Evolutionary conservation across 345 rosid genomes (phyloP).

Genomic region (Citrus hindsii): DNA sequence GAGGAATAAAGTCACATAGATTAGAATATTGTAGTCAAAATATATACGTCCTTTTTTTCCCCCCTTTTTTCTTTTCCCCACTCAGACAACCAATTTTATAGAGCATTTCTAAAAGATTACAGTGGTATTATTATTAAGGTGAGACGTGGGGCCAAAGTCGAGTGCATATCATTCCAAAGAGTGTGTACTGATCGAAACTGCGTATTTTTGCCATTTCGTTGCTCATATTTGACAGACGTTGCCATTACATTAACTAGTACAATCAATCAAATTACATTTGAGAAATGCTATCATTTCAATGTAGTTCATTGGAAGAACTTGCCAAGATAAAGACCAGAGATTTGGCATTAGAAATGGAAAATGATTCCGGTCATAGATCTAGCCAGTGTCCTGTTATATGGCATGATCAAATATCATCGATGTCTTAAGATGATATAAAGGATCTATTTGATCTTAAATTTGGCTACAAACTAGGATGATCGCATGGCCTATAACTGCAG

Average conservation of each 20-base stretch:
- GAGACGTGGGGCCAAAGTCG: too few species aligned
- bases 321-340: slow-evolving; percentile 1
- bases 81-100: too few species aligned
- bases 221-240: background rate
- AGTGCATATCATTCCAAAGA: too few species aligned
- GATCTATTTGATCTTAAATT: slow-evolving; percentile 12
- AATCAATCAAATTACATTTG: slow-evolving; percentile 18
- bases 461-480: slow-evolving; percentile 28
- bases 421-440: background rate
- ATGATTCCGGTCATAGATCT: background rate
- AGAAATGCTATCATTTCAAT: background rate
- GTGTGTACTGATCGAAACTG: background rate
- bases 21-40: background rate
- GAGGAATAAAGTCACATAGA: background rate
- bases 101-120: too few species aligned
- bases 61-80: too few species aligned
- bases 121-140: too few species aligned
- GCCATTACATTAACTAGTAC: slow-evolving; percentile 4
- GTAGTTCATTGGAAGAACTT: background rate
- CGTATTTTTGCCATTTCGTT: background rate
- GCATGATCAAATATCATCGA: background rate
- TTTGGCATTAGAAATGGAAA: slow-evolving; percentile 1
- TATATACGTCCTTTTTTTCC: background rate
- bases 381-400: background rate
- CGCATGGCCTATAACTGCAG: slow-evolving; percentile 55